Evolutionary conservation across 2,329 filamentous ascomycete species (phyloP), one percentile per base, ranked within the genome.

Genomic region (Celoporthe dispersa): DNA sequence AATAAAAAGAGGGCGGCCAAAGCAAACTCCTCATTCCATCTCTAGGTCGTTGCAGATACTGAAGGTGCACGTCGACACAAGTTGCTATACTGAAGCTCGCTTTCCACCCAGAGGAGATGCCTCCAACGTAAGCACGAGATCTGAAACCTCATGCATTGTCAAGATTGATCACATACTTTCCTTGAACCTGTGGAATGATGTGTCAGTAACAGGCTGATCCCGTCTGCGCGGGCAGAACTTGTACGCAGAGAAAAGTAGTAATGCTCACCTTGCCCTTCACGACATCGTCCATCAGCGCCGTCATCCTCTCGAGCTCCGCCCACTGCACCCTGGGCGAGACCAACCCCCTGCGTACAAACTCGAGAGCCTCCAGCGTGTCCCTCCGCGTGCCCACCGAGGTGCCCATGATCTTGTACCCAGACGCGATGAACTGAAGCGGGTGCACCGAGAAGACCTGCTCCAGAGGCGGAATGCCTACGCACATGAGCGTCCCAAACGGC

Each of bases 331-430:
- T 74, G 7, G 79, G 79, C 63, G 71, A 73, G 1, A 83, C 81
- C 14, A 75, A 55, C 0, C 78, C 75, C 31, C 77, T 74, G 68
- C 74, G 71, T 6, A 79, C 76, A 72, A 83, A 83, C 11, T 81
- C 80, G 1, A 83, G 74, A 1, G 82, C 82, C 68, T 83, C 81
- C 0, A 80, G 67, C 0, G 81, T 81, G 65, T 84, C 81, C 2
- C 73, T 73, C 16, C 79, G 72, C 5, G 79, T 81, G 0, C 81
- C 81, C 0, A 82, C 80, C 9, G 77, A 61, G 0, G 79, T 79
- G 0, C 80, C 81, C 14, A 79, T 69, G 0, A 83, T 68, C n/a
- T 70, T 75, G 67, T 78, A 79, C 0, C 81, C 81, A 3, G 73
- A 75, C 8, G 77, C 76, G 16, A 83, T 80, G 1, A 82, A 73